These are phyloP conservation scores for Sorghum bicolor DNA, from an alignment of 176 grass and related monocot genomes.

Conservation along the genomic window Sorghum_bicolor_NCBIv3 NC_012875.2:45718501-45719000, in stretches of 20 bases:
- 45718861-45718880: conserved; percentile 68
- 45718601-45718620: background rate
- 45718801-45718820: conserved; percentile 44
- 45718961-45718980: background rate
- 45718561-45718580: background rate
- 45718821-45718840: conserved; percentile 59
- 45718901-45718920: conserved; percentile 84
- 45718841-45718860: conserved; percentile 65
- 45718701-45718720: conserved; percentile 36
- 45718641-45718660: conserved; percentile 28
- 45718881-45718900: conserved; percentile 95
- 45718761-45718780: conserved; percentile 30
- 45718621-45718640: background rate
- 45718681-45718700: conserved; percentile 41
- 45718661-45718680: conserved; percentile 75
- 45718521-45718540: background rate
- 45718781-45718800: conserved; percentile 45
- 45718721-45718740: conserved; percentile 62
- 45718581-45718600: conserved; percentile 1
- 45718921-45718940: conserved; percentile 42
- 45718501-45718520: conserved; percentile 12
- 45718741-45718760: conserved; percentile 72
- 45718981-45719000: conserved; percentile 3
- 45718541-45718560: background rate
- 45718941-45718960: background rate